phyloP scores from a whole-genome alignment of 805 yeast species.

The Yarrowia sp. region DNA sequence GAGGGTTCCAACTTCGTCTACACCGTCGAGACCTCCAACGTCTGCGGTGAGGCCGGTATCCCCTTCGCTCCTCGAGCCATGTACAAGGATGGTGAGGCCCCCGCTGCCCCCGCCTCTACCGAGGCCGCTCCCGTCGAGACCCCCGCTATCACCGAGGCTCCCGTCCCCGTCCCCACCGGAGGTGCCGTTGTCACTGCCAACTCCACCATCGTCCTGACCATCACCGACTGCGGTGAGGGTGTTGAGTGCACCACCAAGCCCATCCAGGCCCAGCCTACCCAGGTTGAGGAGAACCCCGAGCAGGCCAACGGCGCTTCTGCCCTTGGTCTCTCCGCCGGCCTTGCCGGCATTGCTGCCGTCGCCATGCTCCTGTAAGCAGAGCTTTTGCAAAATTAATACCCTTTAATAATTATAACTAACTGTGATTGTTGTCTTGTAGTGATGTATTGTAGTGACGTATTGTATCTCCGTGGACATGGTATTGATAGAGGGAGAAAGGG shows the following conservation, averaged over 20 bases:
- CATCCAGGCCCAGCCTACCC: neutral
- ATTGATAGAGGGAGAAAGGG: too few species aligned
- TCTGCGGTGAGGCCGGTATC: slow-evolving; percentile 8
- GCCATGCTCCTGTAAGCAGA: slow-evolving; percentile 18
- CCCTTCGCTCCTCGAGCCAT: slow-evolving; percentile 21
- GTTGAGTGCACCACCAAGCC: slow-evolving; percentile 9
- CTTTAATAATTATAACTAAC: neutral
- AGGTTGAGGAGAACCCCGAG: slow-evolving; percentile 19
- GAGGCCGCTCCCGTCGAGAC: slow-evolving; percentile 16
- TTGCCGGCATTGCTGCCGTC: slow-evolving; percentile 22
- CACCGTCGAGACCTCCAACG: slow-evolving; percentile 12
- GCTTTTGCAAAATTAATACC: neutral
- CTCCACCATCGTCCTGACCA: slow-evolving; percentile 1
- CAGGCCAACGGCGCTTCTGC: slow-evolving; percentile 26
- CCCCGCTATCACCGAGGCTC: slow-evolving; percentile 22
- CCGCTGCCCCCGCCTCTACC: slow-evolving; percentile 1
- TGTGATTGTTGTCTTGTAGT: neutral
- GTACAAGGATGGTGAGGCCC: neutral
- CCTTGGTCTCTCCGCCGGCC: slow-evolving; percentile 23
- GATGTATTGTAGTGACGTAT: too few species aligned
- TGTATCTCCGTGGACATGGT: too few species aligned
- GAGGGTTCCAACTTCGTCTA: neutral
- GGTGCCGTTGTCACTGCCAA: slow-evolving; percentile 22
- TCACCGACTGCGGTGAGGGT: slow-evolving; percentile 16
- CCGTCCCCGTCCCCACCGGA: slow-evolving; percentile 26